Evolutionary conservation across 768 basidiomycete species (phyloP).

Genomic region (Termitomyces sp.): DNA sequence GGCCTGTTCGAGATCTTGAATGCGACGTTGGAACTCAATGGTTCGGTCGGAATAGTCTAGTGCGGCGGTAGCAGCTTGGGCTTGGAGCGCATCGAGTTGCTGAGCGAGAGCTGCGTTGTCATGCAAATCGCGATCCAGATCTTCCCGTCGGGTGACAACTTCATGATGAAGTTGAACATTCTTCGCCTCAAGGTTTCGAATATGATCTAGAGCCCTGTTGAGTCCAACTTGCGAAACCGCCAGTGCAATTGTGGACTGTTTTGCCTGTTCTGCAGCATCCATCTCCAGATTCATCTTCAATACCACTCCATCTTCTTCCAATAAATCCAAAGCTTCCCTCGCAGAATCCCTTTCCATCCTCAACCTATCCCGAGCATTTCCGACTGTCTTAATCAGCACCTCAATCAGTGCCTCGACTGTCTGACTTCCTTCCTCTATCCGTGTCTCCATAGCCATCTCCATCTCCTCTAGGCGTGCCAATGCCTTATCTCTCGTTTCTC

Average conservation of each 20-base stretch:
- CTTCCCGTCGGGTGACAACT: neutral
- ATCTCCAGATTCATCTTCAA: slow-evolving; percentile 4
- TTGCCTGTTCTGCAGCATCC: slow-evolving; percentile 8
- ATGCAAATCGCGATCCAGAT: slow-evolving; percentile 3
- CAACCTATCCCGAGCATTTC: slow-evolving; percentile 21
- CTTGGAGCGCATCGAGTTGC: slow-evolving; percentile 10
- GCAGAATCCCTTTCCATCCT: slow-evolving; percentile 6
- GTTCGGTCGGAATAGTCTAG: slow-evolving; percentile 13
- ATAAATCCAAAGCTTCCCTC: slow-evolving; percentile 6
- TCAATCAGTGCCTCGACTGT: slow-evolving; percentile 31
- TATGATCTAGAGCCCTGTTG: slow-evolving; percentile 1
- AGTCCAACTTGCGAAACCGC: slow-evolving; percentile 17
- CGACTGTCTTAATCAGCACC: slow-evolving; percentile 31
- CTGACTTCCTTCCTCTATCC: slow-evolving; percentile 23
- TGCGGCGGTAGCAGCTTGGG: slow-evolving; percentile 9
- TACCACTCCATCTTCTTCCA: slow-evolving; percentile 3
- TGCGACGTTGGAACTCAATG: slow-evolving; percentile 16
- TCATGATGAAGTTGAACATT: slow-evolving; percentile 8
- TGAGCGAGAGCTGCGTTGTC: slow-evolving; percentile 1
- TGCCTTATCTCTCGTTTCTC: slow-evolving; percentile 67
- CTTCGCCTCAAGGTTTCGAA: slow-evolving; percentile 1
- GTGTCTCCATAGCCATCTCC: slow-evolving; percentile 50
- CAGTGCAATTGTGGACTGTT: slow-evolving; percentile 19
- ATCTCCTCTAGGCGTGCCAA: slow-evolving; percentile 47
- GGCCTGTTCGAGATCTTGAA: slow-evolving; percentile 15